Conservation (phyloP, 2,329 filamentous ascomycete genomes). For the Dichotomopilus funicola region DNA sequence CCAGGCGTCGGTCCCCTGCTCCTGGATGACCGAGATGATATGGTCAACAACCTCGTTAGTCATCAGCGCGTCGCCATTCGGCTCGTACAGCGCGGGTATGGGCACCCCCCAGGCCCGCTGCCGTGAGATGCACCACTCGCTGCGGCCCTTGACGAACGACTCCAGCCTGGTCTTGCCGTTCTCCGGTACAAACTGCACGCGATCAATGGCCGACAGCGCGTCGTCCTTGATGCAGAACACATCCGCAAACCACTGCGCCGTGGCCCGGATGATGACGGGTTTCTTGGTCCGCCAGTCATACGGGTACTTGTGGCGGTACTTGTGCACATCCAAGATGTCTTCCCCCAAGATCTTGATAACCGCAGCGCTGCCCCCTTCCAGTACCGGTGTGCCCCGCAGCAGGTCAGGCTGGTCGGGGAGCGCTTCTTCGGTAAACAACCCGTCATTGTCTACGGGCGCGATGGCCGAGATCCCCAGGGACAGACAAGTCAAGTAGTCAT, state of each 20-base stretch:
- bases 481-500: conserved; percentile 82
- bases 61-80: conserved; percentile 67
- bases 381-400: conserved; percentile 65
- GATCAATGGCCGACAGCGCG: conserved; percentile 61
- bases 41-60: conserved; percentile 73
- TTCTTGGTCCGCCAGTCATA: conserved; percentile 97
- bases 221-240: conserved; percentile 73
- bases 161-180: conserved; percentile 67
- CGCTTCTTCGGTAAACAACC: conserved; percentile 72
- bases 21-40: conserved; percentile 70
- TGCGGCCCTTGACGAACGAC: conserved; percentile 80
- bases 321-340: conserved; percentile 62
- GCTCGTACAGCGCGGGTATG: conserved; percentile 81
- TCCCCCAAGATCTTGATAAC: conserved; percentile 63
- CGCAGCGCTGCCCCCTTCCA: conserved; percentile 60
- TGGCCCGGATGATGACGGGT: conserved; percentile 84
- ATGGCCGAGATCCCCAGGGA: conserved; percentile 64
- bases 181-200: conserved; percentile 73
- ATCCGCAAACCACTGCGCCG: conserved; percentile 96
- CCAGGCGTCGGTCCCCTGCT: conserved; percentile 86
- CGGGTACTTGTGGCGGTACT: conserved; percentile 85
- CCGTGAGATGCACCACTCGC: conserved; percentile 96
- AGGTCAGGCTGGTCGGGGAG: conserved; percentile 61
- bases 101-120: conserved; percentile 96
- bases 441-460: conserved; percentile 77